Percentiles rank a stretch among this genome's conserved stretches.
phyloP scores from a whole-genome alignment of 2,329 filamentous ascomycete genomes.

The Aspergillus jensenii region DNA sequence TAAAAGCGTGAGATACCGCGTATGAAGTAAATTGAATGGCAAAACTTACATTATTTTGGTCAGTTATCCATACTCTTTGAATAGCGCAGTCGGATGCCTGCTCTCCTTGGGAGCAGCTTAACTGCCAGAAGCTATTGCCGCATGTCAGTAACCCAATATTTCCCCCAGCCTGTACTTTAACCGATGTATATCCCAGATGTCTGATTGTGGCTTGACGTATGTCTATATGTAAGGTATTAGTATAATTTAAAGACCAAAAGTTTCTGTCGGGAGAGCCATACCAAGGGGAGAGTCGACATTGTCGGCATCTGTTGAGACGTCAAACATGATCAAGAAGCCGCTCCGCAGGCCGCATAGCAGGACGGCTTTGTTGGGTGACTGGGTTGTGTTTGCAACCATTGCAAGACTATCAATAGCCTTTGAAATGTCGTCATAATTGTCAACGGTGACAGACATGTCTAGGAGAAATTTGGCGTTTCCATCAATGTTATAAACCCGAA shows the following conservation, averaged over 20 bases:
- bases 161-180: constrained; percentile 33
- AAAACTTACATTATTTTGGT: constrained; percentile 41
- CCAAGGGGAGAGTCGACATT: constrained; percentile 25
- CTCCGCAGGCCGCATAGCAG: constrained; percentile 49
- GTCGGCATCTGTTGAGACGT: constrained; percentile 25
- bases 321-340: constrained; percentile 42
- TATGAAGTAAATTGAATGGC: neutral
- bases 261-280: constrained; percentile 14
- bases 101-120: constrained; percentile 28
- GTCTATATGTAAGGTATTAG: constrained; percentile 22
- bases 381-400: constrained; percentile 23
- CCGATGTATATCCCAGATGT: constrained; percentile 38
- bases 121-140: constrained; percentile 39
- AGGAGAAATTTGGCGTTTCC: constrained; percentile 22
- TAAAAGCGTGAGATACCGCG: constrained; percentile 21
- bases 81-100: constrained; percentile 28
- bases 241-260: constrained; percentile 6
- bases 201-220: constrained; percentile 30
- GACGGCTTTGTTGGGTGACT: constrained; percentile 17
- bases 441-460: constrained; percentile 26
- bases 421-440: constrained; percentile 27
- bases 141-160: constrained; percentile 36
- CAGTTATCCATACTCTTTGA: constrained; percentile 42
- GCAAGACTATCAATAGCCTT: constrained; percentile 38
- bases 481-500: constrained; percentile 32